These are phyloP conservation scores for Podaxis rugospora DNA, from an alignment of 768 basidiomycete species.

Conservation along the genomic window DNA sequence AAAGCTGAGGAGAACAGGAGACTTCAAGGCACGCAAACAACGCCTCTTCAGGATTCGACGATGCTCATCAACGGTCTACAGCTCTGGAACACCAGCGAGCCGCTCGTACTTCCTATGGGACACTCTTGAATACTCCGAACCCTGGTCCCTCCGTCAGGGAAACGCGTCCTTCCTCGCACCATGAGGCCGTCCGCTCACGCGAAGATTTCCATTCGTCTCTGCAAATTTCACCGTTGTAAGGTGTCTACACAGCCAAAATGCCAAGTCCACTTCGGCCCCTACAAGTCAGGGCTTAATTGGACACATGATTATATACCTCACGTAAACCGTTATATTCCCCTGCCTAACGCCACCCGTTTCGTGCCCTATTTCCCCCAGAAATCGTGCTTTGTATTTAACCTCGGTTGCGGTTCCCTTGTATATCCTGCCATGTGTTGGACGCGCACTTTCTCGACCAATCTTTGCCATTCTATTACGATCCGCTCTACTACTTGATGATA, in stretches of 20 bases:
- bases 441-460: too few species aligned
- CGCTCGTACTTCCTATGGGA: not conserved
- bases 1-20: slow-evolving; percentile 10
- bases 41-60: not conserved
- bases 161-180: not conserved
- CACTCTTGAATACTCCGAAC: not conserved
- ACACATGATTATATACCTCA: not conserved
- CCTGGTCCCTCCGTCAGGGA: not conserved
- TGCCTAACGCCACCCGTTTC: not conserved
- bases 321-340: not conserved
- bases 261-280: not conserved
- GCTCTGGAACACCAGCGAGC: not conserved
- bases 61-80: not conserved
- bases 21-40: not conserved
- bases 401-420: too few species aligned
- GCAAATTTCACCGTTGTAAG: not conserved
- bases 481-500: too few species aligned
- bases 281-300: not conserved
- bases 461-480: too few species aligned
- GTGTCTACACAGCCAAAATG: not conserved
- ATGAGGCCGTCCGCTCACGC: not conserved
- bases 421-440: too few species aligned
- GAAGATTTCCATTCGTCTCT: not conserved
- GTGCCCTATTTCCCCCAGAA: not conserved
- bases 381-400: not conserved